Conservation (phyloP, 306 rosid species). For the Cucurbita argyrosperma region DNA sequence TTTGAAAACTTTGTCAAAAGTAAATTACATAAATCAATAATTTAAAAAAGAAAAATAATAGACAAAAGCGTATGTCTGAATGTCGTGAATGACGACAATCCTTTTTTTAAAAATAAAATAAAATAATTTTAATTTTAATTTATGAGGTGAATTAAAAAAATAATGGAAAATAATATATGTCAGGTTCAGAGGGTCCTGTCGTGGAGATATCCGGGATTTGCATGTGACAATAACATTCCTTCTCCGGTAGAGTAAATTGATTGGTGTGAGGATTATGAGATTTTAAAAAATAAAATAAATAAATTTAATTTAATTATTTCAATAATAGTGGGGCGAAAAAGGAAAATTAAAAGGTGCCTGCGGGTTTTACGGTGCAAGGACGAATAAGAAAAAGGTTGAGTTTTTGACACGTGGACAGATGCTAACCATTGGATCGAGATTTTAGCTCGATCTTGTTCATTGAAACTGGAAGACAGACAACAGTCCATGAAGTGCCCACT, state of each 20-base stretch:
- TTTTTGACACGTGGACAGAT: conserved; percentile 1
- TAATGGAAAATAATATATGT: not conserved
- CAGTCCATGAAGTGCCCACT: conserved; percentile 11
- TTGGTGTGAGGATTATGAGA: conserved; percentile 1
- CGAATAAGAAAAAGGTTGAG: conserved; percentile 56
- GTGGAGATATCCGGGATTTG: conserved; percentile 11
- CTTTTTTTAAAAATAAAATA: not conserved
- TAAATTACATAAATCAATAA: no score
- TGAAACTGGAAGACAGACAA: conserved; percentile 8
- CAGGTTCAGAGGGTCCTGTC: conserved; percentile 9
- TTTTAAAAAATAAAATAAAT: not conserved
- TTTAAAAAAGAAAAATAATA: no score
- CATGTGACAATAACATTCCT: conserved; percentile 11
- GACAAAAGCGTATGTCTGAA: no score
- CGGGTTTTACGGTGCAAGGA: conserved; percentile 85
- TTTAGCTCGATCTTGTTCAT: conserved; percentile 4
- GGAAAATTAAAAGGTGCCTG: conserved; percentile 21
- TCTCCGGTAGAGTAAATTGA: conserved; percentile 7
- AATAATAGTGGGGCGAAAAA: not conserved
- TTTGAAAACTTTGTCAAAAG: not conserved
- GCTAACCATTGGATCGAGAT: not conserved
- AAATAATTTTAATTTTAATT: not conserved
- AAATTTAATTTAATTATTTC: not conserved
- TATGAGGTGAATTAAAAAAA: not conserved
- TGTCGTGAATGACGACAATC: conserved; percentile 1